Conservation (phyloP, 768 basidiomycete genomes). For the Mycena latifolia region DNA sequence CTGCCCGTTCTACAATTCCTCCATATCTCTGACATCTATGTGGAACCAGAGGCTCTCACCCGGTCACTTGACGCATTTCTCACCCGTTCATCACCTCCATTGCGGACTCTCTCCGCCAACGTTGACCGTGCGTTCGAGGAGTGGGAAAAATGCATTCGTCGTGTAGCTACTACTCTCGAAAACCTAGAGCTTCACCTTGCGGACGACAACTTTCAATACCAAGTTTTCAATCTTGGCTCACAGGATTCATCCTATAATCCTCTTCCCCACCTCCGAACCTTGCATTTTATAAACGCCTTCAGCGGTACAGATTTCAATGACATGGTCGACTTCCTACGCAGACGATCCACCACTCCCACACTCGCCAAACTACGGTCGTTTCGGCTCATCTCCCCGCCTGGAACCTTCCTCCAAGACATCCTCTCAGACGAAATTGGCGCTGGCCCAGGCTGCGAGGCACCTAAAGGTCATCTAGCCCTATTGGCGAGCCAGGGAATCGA, state of each 20-base stretch:
- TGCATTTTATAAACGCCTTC: too few species aligned
- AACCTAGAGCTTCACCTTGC: background rate
- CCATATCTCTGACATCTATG: conserved; percentile 1
- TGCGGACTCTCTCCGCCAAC: too few species aligned
- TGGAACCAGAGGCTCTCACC: too few species aligned
- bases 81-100: too few species aligned
- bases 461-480: background rate
- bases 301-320: too few species aligned
- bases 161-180: background rate
- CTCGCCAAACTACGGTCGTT: background rate
- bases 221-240: too few species aligned
- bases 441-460: background rate
- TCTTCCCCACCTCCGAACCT: too few species aligned
- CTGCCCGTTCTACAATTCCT: conserved; percentile 6
- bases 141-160: background rate
- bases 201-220: too few species aligned
- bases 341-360: background rate
- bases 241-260: too few species aligned
- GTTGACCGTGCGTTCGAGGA: background rate
- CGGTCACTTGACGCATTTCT: too few species aligned
- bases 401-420: background rate
- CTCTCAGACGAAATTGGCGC: background rate
- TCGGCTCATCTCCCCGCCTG: background rate
- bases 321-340: too few species aligned
- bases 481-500: background rate